Evolutionary conservation across 2,329 filamentous ascomycete species (phyloP), one percentile per base, ranked within the genome.

Genomic region (Fusarium avenaceum): DNA sequence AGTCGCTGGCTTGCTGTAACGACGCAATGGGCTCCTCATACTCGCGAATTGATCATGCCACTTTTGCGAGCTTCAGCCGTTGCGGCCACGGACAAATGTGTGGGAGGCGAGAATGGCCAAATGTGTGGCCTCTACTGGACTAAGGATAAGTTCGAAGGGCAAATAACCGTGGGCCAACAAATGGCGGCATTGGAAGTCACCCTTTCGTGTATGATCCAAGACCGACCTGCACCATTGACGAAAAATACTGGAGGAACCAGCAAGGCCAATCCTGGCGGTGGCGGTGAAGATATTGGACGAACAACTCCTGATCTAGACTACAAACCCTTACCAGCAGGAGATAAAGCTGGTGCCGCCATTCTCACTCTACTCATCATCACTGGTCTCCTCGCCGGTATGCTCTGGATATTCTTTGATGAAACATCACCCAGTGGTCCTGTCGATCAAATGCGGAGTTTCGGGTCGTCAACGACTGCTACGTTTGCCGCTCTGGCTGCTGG

Each of bases 171-270:
- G 3, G 90, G 90, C 7, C 89, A 92, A 76, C 89, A 92, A 77
- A 92, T 92, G 90, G 84, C 87, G 2, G 89, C 87, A 4, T 80
- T 92, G 75, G 88, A 91, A 72, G 82, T 90, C 11, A 84, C 90
- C 8, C 83, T 92, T 45, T 84, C 85, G 38, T 89, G 87, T 70
- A 81, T 90, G 75, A 85, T 90, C 49, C 70, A 81, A 35, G 65
- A 82, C 8, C 78, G 79, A 11, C 57, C 71, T 1, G 74, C 78
- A 2, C 83, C 85, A 0, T 78, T 85, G 40, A 86, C 84, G 6
- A 76, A 82, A 26, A 71, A 79, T 6, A 87, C 79, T 2, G 90
- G 90, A 50, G 90, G 90, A 24, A 90, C 83, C 15, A 87, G 84
- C 63, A 73, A 76, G 42, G 83, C 84, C 15, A 76, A 85, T 57